Base-by-base conservation (phyloP, 768 basidiomycete species). In the Tylopilus cervinicoccineus region DNA sequence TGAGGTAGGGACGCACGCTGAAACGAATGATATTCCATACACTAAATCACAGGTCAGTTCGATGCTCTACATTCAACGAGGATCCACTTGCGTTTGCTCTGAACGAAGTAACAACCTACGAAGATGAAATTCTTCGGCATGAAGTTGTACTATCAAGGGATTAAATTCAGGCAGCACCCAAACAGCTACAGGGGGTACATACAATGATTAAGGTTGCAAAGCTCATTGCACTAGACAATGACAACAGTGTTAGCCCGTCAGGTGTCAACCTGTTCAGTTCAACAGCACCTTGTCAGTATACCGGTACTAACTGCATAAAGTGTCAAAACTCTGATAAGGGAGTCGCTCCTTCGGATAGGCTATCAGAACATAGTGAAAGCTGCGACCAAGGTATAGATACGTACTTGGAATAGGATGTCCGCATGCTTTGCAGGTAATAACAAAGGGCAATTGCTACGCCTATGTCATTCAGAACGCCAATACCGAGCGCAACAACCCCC, bases 231-330 rank as follows among this genome's bases (percentile, higher is more conserved):
- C 64, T 65, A 48, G 16, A 43, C 23, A 38, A 42, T 31, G 16
- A 43, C 23, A 38, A 42, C 33, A 22, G 19, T 19, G 29, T 58
- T 34, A 53, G 28, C 19, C 23, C 11, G 26, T 14, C 19, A 9
- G 14, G 39, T 36, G 32, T 22, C 11, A 42, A 32, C 12, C 29
- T 31, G 27, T 29, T 20, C 16, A 19, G 8, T 10, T 19, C 4
- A 36, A 54, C 50, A 42, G 11, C 56, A 78, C 83, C 79, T 80
- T n/a, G 84, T 85, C 31, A 87, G 44, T 6, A 70, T 67, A 17
- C 83, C 83, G 0, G 82, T 84, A 51, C 79, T 82, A 34, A 85
- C 65, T 14, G 83, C 81, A 49, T 83, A 83, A n/a, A 80, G 56
- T 8, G 70, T 79, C 26, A 86, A 64, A 3, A 57, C 72, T 50